Conservation (phyloP, 2,329 filamentous ascomycete genomes). For the Claviceps spartinae region DNA sequence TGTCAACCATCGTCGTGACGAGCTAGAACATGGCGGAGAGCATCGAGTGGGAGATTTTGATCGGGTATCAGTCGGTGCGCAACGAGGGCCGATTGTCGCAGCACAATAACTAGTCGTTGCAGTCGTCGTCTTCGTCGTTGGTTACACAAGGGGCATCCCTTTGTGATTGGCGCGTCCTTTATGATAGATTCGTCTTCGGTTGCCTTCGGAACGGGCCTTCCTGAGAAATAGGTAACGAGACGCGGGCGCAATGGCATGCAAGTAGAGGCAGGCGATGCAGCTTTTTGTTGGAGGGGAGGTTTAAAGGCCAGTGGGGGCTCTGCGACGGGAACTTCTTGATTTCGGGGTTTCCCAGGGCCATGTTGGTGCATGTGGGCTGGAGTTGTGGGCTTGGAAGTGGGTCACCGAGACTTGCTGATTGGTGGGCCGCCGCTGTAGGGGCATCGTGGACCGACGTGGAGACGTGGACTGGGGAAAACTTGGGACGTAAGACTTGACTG, state of each 20-base stretch:
- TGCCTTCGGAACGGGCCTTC: not conserved
- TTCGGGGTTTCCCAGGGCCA: not conserved
- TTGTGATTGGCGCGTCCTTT: too few species aligned
- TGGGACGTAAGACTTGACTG: too few species aligned
- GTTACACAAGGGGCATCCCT: not conserved
- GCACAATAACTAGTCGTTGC: not conserved
- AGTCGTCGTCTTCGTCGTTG: not conserved
- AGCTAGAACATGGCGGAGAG: conserved; percentile 18
- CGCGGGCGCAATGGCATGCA: conserved; percentile 3
- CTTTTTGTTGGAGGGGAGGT: conserved; percentile 5
- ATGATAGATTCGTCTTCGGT: too few species aligned
- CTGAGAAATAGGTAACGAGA: not conserved
- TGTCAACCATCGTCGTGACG: conserved; percentile 42
- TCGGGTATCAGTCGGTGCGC: conserved; percentile 2
- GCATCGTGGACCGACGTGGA: too few species aligned
- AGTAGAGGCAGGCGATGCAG: not conserved
- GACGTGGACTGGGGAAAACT: too few species aligned
- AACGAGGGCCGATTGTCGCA: conserved; percentile 2
- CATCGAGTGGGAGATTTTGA: not conserved
- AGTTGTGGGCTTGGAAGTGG: not conserved
- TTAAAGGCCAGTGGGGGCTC: conserved; percentile 3
- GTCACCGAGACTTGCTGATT: too few species aligned
- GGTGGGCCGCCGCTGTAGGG: too few species aligned
- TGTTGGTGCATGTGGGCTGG: not conserved
- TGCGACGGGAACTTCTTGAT: not conserved